These are phyloP conservation scores for Domatiomyces globalis DNA, from an alignment of 2,329 filamentous ascomycete species.

Conservation along the genomic window DNA sequence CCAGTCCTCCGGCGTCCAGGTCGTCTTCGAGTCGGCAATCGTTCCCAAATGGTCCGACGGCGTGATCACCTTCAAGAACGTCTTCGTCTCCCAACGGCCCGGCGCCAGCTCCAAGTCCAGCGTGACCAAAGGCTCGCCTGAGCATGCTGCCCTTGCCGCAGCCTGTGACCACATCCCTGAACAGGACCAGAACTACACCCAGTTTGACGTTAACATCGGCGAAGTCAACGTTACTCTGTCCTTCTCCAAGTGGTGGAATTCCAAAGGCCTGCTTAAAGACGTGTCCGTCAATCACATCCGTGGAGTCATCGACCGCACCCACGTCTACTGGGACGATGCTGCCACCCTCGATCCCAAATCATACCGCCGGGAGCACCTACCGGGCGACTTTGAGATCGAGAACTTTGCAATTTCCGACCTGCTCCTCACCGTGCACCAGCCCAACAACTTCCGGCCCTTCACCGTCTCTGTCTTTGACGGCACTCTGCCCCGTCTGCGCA, in stretches of 20 bases:
- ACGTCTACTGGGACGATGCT: constrained; percentile 52
- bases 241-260: constrained; percentile 98
- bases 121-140: constrained; percentile 83
- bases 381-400: constrained; percentile 93
- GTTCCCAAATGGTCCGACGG: constrained; percentile 92
- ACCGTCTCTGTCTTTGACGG: constrained; percentile 91
- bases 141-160: constrained; percentile 68
- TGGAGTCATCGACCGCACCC: constrained; percentile 81
- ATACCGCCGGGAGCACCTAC: constrained; percentile 73
- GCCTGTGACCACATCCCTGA: constrained; percentile 42
- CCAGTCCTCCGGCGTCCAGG: constrained; percentile 77
- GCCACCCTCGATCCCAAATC: constrained; percentile 66
- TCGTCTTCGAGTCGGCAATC: constrained; percentile 94
- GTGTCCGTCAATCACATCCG: constrained; percentile 90
- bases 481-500: constrained; percentile 79
- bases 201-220: constrained; percentile 89
- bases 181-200: constrained; percentile 93
- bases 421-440: constrained; percentile 81
- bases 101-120: constrained; percentile 56
- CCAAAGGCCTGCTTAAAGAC: constrained; percentile 77
- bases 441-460: constrained; percentile 81
- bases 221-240: constrained; percentile 93
- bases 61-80: constrained; percentile 91
- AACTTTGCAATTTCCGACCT: constrained; percentile 93
- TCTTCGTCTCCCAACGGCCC: constrained; percentile 83